Percentiles rank a stretch among this genome's conserved stretches.
Conservation (phyloP, 345 rosid genomes). For the Rhizophora mangle region DNA sequence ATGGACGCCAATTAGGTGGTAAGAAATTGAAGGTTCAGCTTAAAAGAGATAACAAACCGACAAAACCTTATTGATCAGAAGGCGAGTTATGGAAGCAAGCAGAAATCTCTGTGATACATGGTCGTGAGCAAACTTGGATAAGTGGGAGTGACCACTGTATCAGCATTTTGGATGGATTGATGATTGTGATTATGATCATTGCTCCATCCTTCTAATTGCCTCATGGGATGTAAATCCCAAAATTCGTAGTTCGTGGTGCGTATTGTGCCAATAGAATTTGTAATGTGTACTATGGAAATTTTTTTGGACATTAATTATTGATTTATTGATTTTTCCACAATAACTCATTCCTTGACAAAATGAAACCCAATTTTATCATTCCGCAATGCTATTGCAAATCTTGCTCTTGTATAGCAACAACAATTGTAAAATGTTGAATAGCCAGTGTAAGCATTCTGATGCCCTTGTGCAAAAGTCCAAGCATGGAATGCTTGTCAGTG, state of each 20-base stretch:
- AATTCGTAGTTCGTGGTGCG: slow-evolving; percentile 67
- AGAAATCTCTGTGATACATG: slow-evolving; percentile 42
- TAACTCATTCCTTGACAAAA: slow-evolving; percentile 2
- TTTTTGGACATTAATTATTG: slow-evolving; percentile 60
- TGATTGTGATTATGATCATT: slow-evolving; percentile 22
- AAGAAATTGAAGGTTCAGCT: slow-evolving; percentile 98
- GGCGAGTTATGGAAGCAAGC: slow-evolving; percentile 45
- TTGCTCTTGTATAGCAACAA: not conserved
- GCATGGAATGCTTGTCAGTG: slow-evolving; percentile 7
- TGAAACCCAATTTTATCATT: not conserved
- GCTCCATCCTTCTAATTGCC: slow-evolving; percentile 49
- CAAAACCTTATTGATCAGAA: slow-evolving; percentile 56
- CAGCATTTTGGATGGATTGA: slow-evolving; percentile 36
- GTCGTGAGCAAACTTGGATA: slow-evolving; percentile 41
- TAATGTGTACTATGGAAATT: slow-evolving; percentile 75
- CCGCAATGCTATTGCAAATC: not conserved
- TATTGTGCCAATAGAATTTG: slow-evolving; percentile 55
- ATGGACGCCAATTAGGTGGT: slow-evolving; percentile 85
- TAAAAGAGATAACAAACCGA: slow-evolving; percentile 89
- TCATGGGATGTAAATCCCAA: slow-evolving; percentile 44
- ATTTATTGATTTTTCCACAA: slow-evolving; percentile 71
- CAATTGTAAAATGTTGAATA: slow-evolving; percentile 1
- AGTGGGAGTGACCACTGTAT: slow-evolving; percentile 32
- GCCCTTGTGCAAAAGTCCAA: not conserved
- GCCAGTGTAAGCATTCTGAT: slow-evolving; percentile 4